A percentile compares a stretch with the other conserved stretches of the same genome.
phyloP scores from a whole-genome alignment of 2,329 filamentous ascomycete species.

The Sporothrix mexicana region DNA sequence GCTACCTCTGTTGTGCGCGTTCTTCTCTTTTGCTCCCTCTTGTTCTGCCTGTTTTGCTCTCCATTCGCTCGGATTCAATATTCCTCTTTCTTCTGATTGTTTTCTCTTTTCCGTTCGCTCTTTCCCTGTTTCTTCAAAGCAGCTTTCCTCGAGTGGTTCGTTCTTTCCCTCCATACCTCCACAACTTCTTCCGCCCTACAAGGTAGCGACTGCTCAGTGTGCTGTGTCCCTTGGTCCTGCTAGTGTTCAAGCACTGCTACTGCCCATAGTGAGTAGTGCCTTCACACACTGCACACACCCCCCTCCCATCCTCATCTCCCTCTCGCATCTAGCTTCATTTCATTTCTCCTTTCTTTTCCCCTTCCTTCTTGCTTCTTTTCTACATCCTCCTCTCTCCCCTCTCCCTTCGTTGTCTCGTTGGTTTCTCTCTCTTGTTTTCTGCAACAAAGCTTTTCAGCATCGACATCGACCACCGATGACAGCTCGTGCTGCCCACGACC shows the following conservation, averaged over 20 bases:
- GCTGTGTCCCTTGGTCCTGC: conserved; percentile 9
- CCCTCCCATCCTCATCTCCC: conserved; percentile 22
- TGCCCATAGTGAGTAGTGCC: too few species aligned
- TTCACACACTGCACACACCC: neutral
- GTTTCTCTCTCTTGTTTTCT: conserved; percentile 3
- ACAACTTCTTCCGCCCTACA: neutral
- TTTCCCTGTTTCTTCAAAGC: neutral
- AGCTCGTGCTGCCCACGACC: conserved; percentile 28
- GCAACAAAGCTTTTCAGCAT: conserved; percentile 6
- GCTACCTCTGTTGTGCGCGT: neutral
- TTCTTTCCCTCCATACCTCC: conserved; percentile 9
- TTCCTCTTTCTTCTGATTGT: neutral
- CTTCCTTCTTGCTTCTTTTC: neutral
- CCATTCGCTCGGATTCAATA: neutral
- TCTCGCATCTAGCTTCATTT: conserved; percentile 27
- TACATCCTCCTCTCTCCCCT: neutral
- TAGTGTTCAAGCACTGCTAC: neutral
- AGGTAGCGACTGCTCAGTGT: neutral
- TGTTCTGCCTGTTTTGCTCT: neutral
- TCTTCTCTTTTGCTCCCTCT: conserved; percentile 14
- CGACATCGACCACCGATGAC: conserved; percentile 13
- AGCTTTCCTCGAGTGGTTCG: neutral
- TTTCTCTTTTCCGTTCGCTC: neutral
- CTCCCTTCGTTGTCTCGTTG: neutral
- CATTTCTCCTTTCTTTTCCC: conserved; percentile 21